Evolutionary conservation across 1,284 basidiomycete genomes (phyloP), one percentile per base, ranked within the genome.

Genomic region (Ceratobasidium sp.): DNA sequence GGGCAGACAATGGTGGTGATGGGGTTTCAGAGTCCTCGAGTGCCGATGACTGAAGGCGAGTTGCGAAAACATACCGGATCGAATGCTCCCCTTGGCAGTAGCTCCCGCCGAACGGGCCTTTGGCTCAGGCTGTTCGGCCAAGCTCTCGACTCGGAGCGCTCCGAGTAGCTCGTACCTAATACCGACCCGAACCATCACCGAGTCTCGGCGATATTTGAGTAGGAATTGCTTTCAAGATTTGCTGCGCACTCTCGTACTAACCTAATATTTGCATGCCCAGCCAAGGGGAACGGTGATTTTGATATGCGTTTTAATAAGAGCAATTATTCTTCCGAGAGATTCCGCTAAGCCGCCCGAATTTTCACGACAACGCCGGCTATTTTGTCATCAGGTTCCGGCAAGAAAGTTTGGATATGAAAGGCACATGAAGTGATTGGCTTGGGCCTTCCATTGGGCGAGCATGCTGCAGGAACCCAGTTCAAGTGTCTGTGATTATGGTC

Each of bases 351-450:
- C n/a, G 43, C 62, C 62, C 62, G 62, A 49, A n/a, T 65, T 65
- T 37, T 40, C 4, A 65, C 62, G 62, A 29, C 62, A 44, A 8
- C 43, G 15, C 44, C 62, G 62, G 62, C n/a, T 65, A 65, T 65
- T 65, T 65, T 32, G n/a, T 11, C 44, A 59, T 65, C 43, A 25
- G 19, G 22, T 2, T 4, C 3, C 3, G 17, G 61, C 22, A 13
- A 29, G 59, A 25, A 4, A n/a, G 1, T 22, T 8, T 40, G 22
- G 44, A 22, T 22, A 13, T 22, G 22, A 17, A 29, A 17, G 8
- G n/a, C 62, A n/a, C 62, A 15, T 19, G 15, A 37, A 34, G 34
- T 44, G 7, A 49, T 37, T 40, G 40, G 62, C n/a, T 46, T 37
- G 62, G 62, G n/a, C 11, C 37, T 22, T 46, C 13, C 6, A 6